phyloP scores from a whole-genome alignment of 257 asterid species.

The Fraxinus americana region DNA sequence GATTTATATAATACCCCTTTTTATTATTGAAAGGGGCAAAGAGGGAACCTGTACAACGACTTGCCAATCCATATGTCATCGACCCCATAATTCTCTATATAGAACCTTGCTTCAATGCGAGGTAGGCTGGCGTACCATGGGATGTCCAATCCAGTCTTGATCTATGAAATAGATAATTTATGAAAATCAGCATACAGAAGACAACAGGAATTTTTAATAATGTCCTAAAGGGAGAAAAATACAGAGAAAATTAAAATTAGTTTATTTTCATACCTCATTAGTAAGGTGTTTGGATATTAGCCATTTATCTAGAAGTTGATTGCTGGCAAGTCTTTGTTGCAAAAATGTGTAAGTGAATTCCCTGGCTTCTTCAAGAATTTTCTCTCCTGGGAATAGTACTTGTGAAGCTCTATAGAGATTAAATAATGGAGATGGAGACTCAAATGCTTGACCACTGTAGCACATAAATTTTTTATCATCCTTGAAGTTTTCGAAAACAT shows the following conservation, averaged over 20 bases:
- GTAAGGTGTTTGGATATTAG: slow-evolving; percentile 42
- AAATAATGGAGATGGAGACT: slow-evolving; percentile 35
- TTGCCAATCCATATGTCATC: no score
- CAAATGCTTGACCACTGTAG: slow-evolving; percentile 35
- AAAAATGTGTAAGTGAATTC: slow-evolving; percentile 34
- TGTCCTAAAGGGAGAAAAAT: no score
- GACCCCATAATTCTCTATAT: no score
- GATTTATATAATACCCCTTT: no score
- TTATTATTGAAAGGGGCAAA: no score
- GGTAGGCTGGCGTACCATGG: slow-evolving; percentile 48
- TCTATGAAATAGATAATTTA: not conserved
- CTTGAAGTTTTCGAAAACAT: slow-evolving; percentile 40
- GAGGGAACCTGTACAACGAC: no score
- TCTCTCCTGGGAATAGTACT: not conserved
- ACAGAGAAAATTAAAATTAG: no score
- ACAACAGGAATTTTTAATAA: no score
- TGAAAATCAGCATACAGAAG: no score
- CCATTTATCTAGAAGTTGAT: slow-evolving; percentile 45
- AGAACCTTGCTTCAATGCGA: slow-evolving; percentile 37
- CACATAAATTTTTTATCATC: slow-evolving; percentile 35
- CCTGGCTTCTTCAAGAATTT: slow-evolving; percentile 38
- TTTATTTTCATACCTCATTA: slow-evolving; percentile 35
- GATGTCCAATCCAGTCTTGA: slow-evolving; percentile 20
- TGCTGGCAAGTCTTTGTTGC: slow-evolving; percentile 13
- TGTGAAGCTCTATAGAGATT: slow-evolving; percentile 49